These are phyloP conservation scores for Mentha longifolia DNA, from an alignment of 257 asterid species.

Conservation along the genomic window DNA sequence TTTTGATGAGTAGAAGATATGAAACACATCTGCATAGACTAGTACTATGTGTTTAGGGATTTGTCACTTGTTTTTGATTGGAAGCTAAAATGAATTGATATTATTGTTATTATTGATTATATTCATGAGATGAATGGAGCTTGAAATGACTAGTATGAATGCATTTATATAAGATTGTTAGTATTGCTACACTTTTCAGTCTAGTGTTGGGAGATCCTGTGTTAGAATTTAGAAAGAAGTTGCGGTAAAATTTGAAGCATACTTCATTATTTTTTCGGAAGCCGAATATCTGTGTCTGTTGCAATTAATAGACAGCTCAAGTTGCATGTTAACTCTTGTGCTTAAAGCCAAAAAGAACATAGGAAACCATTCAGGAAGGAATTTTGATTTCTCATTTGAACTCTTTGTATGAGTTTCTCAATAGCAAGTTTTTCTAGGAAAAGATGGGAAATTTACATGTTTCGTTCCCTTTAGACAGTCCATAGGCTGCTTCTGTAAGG, in stretches of 20 bases:
- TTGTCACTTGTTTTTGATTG: background rate
- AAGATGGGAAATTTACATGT: background rate
- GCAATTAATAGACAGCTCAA: background rate
- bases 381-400: background rate
- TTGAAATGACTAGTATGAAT: constrained; percentile 9
- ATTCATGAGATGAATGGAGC: background rate
- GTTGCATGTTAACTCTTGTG: background rate
- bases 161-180: background rate
- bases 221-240: background rate
- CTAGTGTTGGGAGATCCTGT: too few species aligned
- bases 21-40: background rate
- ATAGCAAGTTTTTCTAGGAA: background rate
- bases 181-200: too few species aligned
- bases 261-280: background rate
- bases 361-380: constrained; percentile 7
- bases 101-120: background rate
- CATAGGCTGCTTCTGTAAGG: background rate
- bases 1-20: background rate
- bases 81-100: background rate
- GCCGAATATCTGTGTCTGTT: background rate
- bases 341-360: background rate
- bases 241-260: background rate
- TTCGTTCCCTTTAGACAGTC: background rate
- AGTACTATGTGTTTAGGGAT: background rate
- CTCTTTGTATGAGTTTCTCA: background rate